A percentile compares a stretch with the other conserved stretches of the same genome.
Evolutionary conservation across 495 filamentous ascomycete genomes (phyloP).

Genomic region (Penicillium diatomitis): DNA sequence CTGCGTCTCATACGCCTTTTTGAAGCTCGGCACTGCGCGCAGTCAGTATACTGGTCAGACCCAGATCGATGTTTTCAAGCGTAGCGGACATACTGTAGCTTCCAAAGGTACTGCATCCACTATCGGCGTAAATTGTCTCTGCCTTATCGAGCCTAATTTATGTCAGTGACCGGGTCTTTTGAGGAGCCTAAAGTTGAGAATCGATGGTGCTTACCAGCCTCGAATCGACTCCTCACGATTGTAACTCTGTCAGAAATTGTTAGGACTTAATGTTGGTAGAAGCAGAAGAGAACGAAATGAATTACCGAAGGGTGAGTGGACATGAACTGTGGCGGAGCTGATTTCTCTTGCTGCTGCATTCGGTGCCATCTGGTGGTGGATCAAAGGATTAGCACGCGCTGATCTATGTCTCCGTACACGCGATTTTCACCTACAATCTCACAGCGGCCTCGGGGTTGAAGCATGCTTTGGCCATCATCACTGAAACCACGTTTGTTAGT

Average conservation of each 20-base stretch:
- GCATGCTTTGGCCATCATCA: slow-evolving; percentile 56
- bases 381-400: background rate
- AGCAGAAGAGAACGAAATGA: slow-evolving; percentile 10
- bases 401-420: background rate
- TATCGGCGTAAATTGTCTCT: slow-evolving; percentile 24
- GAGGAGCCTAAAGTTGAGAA: background rate
- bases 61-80: too few relatives aligned
- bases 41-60: background rate
- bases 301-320: slow-evolving; percentile 76
- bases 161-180: background rate
- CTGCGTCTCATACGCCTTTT: slow-evolving; percentile 11
- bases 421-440: slow-evolving; percentile 32
- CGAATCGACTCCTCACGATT: slow-evolving; percentile 63
- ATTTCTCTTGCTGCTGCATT: slow-evolving; percentile 57
- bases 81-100: slow-evolving; percentile 21
- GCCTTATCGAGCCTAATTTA: slow-evolving; percentile 26
- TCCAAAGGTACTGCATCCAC: slow-evolving; percentile 21
- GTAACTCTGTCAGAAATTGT: slow-evolving; percentile 38
- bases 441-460: slow-evolving; percentile 71
- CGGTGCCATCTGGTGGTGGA: slow-evolving; percentile 48
- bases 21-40: slow-evolving; percentile 27
- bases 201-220: slow-evolving; percentile 40
- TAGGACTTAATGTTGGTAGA: background rate
- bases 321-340: slow-evolving; percentile 62
- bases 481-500: slow-evolving; percentile 14